Evolutionary conservation across 805 yeast genomes (phyloP).

Genomic region (Saturnispora gosingensis): DNA sequence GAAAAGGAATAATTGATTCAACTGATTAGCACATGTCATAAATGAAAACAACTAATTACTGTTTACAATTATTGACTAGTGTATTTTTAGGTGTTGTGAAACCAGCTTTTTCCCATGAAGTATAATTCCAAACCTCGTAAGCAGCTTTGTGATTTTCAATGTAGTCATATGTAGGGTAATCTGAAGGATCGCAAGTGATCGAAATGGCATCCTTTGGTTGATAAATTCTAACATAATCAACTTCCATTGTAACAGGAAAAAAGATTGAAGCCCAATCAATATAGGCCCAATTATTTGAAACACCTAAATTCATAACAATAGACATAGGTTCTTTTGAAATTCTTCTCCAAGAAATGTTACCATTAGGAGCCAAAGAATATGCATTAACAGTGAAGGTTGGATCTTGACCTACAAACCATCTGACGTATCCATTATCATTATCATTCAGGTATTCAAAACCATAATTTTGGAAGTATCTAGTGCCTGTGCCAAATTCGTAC

Average conservation of each 20-base stretch:
- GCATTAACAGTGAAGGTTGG: conserved; percentile 72
- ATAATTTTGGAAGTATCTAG: conserved; percentile 54
- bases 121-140: conserved; percentile 58
- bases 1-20: not conserved
- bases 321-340: conserved; percentile 92
- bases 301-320: conserved; percentile 75
- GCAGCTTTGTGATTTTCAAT: conserved; percentile 62
- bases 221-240: conserved; percentile 87
- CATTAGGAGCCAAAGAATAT: conserved; percentile 76
- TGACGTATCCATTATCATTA: conserved; percentile 59
- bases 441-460: conserved; percentile 75
- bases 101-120: conserved; percentile 71
- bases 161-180: conserved; percentile 78
- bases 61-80: conserved; percentile 29
- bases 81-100: conserved; percentile 57
- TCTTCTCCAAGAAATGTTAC: conserved; percentile 77
- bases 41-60: too few species aligned
- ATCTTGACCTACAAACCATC: conserved; percentile 77
- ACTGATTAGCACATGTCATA: not conserved
- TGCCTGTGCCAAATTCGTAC: conserved; percentile 58
- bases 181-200: conserved; percentile 79
- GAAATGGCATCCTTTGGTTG: conserved; percentile 61
- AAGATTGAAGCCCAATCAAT: conserved; percentile 77
- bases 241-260: conserved; percentile 69
- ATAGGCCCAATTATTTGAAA: conserved; percentile 88